phyloP scores from a whole-genome alignment of 2,329 filamentous ascomycete species.

The Beauveria australis region DNA sequence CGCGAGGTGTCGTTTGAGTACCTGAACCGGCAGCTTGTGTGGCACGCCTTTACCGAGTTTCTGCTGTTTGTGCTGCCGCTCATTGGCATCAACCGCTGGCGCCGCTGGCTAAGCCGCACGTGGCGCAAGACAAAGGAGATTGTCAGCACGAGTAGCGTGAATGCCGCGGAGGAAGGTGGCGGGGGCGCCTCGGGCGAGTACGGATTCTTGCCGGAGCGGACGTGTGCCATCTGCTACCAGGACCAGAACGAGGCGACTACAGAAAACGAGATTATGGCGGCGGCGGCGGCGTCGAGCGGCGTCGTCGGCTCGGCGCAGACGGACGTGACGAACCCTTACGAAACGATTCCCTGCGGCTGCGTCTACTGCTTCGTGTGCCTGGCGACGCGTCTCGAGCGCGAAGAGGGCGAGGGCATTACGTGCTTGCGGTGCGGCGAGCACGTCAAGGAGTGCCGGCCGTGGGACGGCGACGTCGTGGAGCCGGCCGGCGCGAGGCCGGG shows the following conservation, averaged over 20 bases:
- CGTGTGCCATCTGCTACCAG: slow-evolving; percentile 94
- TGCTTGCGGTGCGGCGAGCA: slow-evolving; percentile 82
- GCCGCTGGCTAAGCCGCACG: slow-evolving; percentile 76
- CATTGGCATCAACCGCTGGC: slow-evolving; percentile 91
- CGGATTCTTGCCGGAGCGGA: slow-evolving; percentile 80
- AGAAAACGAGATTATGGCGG: slow-evolving; percentile 69
- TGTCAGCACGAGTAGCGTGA: slow-evolving; percentile 35
- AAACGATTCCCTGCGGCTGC: slow-evolving; percentile 80
- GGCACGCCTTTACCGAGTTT: slow-evolving; percentile 99
- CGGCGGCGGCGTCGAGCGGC: slow-evolving; percentile 60
- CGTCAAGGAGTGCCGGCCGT: slow-evolving; percentile 80
- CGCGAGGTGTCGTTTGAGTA: slow-evolving; percentile 96
- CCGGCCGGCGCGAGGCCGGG: slow-evolving; percentile 32
- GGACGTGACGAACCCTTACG: slow-evolving; percentile 94
- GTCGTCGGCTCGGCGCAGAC: slow-evolving; percentile 83
- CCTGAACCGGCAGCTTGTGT: slow-evolving; percentile 92
- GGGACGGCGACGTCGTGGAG: slow-evolving; percentile 81
- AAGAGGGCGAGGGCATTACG: slow-evolving; percentile 90
- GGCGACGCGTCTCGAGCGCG: slow-evolving; percentile 79
- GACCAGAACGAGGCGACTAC: slow-evolving; percentile 74
- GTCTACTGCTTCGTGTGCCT: slow-evolving; percentile 95
- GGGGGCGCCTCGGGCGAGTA: slow-evolving; percentile 62
- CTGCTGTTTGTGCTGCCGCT: slow-evolving; percentile 93
- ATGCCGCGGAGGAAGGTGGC: slow-evolving; percentile 35
- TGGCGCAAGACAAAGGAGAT: slow-evolving; percentile 73